A percentile compares a stretch with the other conserved stretches of the same genome.
phyloP scores from a whole-genome alignment of 2,329 filamentous ascomycete species.

The Ilyonectria destructans region DNA sequence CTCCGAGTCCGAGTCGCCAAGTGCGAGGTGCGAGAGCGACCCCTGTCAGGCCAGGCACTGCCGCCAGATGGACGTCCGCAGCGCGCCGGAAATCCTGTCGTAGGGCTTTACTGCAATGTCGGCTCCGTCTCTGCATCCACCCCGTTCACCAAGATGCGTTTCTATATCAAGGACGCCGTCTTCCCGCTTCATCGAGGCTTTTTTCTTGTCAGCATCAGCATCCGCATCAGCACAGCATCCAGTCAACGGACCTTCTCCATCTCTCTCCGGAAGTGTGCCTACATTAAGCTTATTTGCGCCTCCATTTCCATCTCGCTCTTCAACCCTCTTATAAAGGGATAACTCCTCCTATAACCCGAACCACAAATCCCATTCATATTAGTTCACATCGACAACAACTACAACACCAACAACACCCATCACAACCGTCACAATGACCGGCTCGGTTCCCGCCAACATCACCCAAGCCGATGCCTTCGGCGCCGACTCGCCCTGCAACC shows the following conservation, averaged over 20 bases:
- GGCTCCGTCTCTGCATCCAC: background rate
- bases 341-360: background rate
- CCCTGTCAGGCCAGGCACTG: background rate
- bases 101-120: constrained; percentile 5
- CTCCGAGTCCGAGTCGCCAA: constrained; percentile 24
- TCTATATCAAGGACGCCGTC: constrained; percentile 29
- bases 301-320: background rate
- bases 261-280: background rate
- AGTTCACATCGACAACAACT: background rate
- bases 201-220: constrained; percentile 17
- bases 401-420: background rate
- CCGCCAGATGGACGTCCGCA: constrained; percentile 17
- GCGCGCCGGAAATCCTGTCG: background rate
- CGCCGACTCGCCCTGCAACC: constrained; percentile 62
- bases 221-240: constrained; percentile 3
- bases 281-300: constrained; percentile 22
- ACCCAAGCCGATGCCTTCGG: constrained; percentile 58
- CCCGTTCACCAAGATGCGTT: background rate
- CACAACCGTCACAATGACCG: constrained; percentile 40
- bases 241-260: constrained; percentile 13
- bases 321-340: constrained; percentile 5
- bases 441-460: constrained; percentile 36
- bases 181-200: constrained; percentile 2
- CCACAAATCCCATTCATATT: background rate
- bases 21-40: constrained; percentile 23